Conservation (phyloP, 768 basidiomycete species). For the Baorangia bicolor region DNA sequence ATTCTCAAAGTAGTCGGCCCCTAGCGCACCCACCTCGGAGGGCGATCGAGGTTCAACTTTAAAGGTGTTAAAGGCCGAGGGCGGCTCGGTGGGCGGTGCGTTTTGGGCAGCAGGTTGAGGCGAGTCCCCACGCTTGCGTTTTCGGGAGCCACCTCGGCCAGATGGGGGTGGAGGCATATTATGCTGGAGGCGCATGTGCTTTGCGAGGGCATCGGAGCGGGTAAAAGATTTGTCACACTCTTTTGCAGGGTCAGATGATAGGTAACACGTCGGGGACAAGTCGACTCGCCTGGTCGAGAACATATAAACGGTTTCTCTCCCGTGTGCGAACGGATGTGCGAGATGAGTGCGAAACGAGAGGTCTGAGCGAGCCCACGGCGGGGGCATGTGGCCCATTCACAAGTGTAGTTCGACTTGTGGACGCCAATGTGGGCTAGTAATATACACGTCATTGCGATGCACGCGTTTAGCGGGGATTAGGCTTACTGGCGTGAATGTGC, state of each 20-base stretch:
- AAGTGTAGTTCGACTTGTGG: conserved; percentile 82
- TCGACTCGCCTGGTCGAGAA: conserved; percentile 63
- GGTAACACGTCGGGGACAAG: not conserved
- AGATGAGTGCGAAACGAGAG: conserved; percentile 85
- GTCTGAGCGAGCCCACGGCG: conserved; percentile 83
- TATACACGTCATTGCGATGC: not conserved
- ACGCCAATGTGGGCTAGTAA: conserved; percentile 73
- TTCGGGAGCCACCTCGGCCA: conserved; percentile 65
- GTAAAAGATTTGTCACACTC: conserved; percentile 97
- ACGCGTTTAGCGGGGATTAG: not conserved
- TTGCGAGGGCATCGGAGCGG: conserved; percentile 89
- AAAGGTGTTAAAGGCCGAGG: conserved; percentile 55
- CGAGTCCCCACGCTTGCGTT: conserved; percentile 60
- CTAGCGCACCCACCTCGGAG: conserved; percentile 33
- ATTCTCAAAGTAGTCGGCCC: conserved; percentile 34
- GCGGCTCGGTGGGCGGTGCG: conserved; percentile 22
- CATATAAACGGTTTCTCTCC: conserved; percentile 94
- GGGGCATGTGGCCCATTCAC: conserved; percentile 84
- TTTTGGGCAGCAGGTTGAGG: conserved; percentile 22
- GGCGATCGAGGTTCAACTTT: conserved; percentile 58
- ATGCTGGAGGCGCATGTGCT: conserved; percentile 90
- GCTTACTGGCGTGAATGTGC: conserved; percentile 79
- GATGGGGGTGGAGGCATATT: conserved; percentile 73
- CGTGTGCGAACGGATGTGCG: conserved; percentile 89
- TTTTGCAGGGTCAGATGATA: conserved; percentile 28